Evolutionary conservation across 352 stramenopile species (phyloP).

Genomic region (Globisporangium orthogonon): DNA sequence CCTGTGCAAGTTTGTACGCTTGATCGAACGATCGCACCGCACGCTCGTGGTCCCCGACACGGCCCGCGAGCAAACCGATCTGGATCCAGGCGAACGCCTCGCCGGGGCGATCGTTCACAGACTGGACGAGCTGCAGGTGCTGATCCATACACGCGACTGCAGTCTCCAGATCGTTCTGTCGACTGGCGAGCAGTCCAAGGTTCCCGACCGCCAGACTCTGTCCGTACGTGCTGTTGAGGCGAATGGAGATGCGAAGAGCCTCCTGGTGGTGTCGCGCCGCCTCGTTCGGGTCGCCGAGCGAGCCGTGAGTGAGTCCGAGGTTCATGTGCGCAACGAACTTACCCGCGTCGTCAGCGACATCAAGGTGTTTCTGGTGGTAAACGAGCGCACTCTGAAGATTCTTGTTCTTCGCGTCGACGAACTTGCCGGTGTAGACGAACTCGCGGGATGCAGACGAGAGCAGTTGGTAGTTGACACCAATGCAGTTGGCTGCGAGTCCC

Average conservation of each 20-base stretch:
- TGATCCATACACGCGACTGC: conserved; percentile 85
- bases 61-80: conserved; percentile 68
- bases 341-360: conserved; percentile 73
- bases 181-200: conserved; percentile 74
- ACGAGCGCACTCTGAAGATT: conserved; percentile 41
- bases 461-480: conserved; percentile 86
- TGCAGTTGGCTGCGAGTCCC: conserved; percentile 79
- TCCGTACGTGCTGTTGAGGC: conserved; percentile 77
- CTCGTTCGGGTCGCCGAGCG: conserved; percentile 55
- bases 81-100: conserved; percentile 87
- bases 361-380: conserved; percentile 76
- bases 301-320: conserved; percentile 71
- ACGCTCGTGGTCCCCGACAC: conserved; percentile 45
- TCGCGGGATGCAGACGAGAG: conserved; percentile 49
- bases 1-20: conserved; percentile 66
- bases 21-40: conserved; percentile 75
- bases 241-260: conserved; percentile 77
- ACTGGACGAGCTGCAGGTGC: conserved; percentile 86
- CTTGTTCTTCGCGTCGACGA: conserved; percentile 42
- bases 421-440: conserved; percentile 70
- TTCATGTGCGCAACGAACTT: conserved; percentile 87
- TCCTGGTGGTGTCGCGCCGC: conserved; percentile 84
- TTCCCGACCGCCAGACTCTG: conserved; percentile 87
- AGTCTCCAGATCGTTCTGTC: conserved; percentile 77
- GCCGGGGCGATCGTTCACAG: conserved; percentile 61